Conservation (phyloP, 1,284 basidiomycete species). For the Malassezia psittaci region DNA sequence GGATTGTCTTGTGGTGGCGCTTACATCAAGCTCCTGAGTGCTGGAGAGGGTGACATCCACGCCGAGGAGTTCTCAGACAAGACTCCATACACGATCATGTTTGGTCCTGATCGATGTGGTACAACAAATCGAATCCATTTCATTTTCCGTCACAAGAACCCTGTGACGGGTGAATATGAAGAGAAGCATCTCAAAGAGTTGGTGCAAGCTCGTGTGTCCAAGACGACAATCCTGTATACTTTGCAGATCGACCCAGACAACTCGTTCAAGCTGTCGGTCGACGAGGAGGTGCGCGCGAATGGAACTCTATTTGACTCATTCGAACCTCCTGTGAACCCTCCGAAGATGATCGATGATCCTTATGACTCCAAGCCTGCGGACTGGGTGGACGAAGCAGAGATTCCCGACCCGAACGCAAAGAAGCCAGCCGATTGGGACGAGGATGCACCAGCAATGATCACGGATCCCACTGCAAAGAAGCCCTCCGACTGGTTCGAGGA, state of each 20-base stretch:
- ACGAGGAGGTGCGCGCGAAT: slow-evolving; percentile 59
- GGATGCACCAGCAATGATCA: slow-evolving; percentile 52
- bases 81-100: slow-evolving; percentile 48
- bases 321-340: slow-evolving; percentile 83
- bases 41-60: slow-evolving; percentile 45
- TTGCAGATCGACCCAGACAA: slow-evolving; percentile 78
- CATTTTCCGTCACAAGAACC: slow-evolving; percentile 47
- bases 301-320: slow-evolving; percentile 91
- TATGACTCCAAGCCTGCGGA: slow-evolving; percentile 78
- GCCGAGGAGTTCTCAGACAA: slow-evolving; percentile 45
- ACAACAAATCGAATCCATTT: slow-evolving; percentile 47
- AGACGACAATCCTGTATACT: slow-evolving; percentile 45
- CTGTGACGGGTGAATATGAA: slow-evolving; percentile 57
- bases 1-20: slow-evolving; percentile 98
- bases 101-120: slow-evolving; percentile 47
- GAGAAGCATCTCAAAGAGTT: slow-evolving; percentile 87
- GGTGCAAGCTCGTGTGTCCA: slow-evolving; percentile 59
- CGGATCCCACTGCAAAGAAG: slow-evolving; percentile 73
- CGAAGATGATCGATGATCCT: slow-evolving; percentile 83
- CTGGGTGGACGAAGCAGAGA: slow-evolving; percentile 85
- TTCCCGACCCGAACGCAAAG: slow-evolving; percentile 69
- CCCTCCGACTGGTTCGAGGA: slow-evolving; percentile 93
- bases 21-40: slow-evolving; percentile 83
- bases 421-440: slow-evolving; percentile 51
- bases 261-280: slow-evolving; percentile 84